These are phyloP conservation scores for Pestalotiopsis sp. DNA, from an alignment of 2,329 filamentous ascomycete genomes.

Conservation along the genomic window DNA sequence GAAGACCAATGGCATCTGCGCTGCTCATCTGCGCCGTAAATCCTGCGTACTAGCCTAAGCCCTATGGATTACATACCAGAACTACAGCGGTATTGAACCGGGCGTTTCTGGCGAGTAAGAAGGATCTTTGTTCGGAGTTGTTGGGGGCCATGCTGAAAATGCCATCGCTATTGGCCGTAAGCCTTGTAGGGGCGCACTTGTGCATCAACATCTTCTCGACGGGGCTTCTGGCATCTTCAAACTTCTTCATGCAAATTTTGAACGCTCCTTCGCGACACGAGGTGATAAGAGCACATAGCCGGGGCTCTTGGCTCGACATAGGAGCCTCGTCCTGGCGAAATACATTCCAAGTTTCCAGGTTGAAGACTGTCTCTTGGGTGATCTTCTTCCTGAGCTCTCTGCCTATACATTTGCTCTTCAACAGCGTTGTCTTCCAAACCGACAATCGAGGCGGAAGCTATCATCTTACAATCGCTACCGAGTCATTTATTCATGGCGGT, in stretches of 20 bases:
- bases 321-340: slow-evolving; percentile 42
- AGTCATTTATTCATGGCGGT: slow-evolving; percentile 10
- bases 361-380: slow-evolving; percentile 4
- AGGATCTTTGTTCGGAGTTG: no score
- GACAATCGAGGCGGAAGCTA: not conserved
- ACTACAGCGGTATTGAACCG: no score
- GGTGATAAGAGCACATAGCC: slow-evolving; percentile 41
- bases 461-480: slow-evolving; percentile 14
- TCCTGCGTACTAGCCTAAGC: no score
- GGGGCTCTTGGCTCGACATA: slow-evolving; percentile 41
- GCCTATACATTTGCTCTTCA: slow-evolving; percentile 16
- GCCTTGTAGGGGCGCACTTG: not conserved
- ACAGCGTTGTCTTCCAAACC: slow-evolving; percentile 14
- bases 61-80: no score
- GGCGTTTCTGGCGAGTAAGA: no score
- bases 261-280: slow-evolving; percentile 16
- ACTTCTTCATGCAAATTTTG: slow-evolving; percentile 23
- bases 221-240: slow-evolving; percentile 16
- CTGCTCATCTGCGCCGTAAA: no score
- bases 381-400: slow-evolving; percentile 14
- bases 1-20: no score
- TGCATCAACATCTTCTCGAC: slow-evolving; percentile 14
- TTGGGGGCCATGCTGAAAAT: no score
- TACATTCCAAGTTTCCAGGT: slow-evolving; percentile 18
- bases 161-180: no score